These are phyloP conservation scores for Prunus salicina DNA, from an alignment of 306 rosid genomes.

Conservation along the genomic window DNA sequence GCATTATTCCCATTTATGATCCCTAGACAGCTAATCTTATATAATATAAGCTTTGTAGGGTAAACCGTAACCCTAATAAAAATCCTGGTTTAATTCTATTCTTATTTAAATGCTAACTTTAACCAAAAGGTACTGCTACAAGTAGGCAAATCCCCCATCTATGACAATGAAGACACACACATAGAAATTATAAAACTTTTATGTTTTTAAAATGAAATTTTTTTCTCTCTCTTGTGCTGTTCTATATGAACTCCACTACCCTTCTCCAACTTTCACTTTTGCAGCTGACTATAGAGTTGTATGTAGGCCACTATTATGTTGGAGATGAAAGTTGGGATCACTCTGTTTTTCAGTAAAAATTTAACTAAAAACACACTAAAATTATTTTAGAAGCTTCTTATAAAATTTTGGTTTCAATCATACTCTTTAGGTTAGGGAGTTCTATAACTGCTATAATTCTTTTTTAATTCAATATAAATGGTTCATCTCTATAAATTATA, in stretches of 20 bases:
- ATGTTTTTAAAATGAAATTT: not conserved
- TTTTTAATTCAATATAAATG: too few relatives aligned
- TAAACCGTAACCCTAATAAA: constrained; percentile 12
- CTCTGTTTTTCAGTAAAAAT: too few relatives aligned
- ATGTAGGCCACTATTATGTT: too few relatives aligned
- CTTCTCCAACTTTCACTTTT: constrained; percentile 3
- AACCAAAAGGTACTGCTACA: constrained; percentile 6
- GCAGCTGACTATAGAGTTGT: not conserved
- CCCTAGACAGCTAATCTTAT: constrained; percentile 37
- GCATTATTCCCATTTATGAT: constrained; percentile 39
- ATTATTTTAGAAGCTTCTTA: too few relatives aligned
- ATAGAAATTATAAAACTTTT: constrained; percentile 14
- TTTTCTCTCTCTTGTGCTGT: constrained; percentile 25
- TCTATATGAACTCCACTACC: constrained; percentile 37
- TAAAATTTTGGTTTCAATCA: too few relatives aligned
- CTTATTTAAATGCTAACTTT: not conserved
- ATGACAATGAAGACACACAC: constrained; percentile 22
- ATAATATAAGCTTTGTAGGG: not conserved
- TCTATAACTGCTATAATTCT: too few relatives aligned
- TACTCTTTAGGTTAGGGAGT: too few relatives aligned
- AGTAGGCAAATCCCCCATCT: not conserved
- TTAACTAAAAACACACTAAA: too few relatives aligned
- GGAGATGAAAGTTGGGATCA: too few relatives aligned
- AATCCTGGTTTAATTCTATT: not conserved
- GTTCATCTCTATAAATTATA: too few relatives aligned